A percentile compares a stretch with the other conserved stretches of the same genome.
phyloP scores from a whole-genome alignment of 176 grass and related monocot genomes.

The Oropetium thomaeum region DNA sequence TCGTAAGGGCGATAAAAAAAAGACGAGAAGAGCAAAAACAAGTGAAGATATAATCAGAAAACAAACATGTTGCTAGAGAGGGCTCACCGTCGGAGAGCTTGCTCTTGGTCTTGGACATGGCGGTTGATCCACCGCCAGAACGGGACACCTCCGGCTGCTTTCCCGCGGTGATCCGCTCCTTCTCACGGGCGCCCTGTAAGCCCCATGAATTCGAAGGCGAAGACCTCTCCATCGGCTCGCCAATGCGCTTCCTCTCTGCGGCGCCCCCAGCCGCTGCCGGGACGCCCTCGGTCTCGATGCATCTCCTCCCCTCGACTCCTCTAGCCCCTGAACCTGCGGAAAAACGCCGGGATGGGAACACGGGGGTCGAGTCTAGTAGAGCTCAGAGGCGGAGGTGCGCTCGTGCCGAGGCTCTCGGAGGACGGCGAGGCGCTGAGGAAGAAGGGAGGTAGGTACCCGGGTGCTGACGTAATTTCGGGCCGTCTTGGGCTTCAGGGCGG shows the following conservation, averaged over 20 bases:
- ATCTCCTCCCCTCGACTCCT: conserved; percentile 30
- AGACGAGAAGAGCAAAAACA: neutral
- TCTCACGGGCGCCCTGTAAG: conserved; percentile 35
- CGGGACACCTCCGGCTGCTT: conserved; percentile 50
- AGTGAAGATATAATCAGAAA: neutral
- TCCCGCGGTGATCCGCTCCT: conserved; percentile 45
- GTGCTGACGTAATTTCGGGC: neutral
- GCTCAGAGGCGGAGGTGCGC: neutral
- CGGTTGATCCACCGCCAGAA: conserved; percentile 34
- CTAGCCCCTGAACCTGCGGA: neutral
- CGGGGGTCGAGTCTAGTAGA: neutral
- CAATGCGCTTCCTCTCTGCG: conserved; percentile 54
- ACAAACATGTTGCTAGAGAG: conserved; percentile 1
- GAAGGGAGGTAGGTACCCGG: neutral
- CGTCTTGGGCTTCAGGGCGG: neutral
- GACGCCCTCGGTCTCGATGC: conserved; percentile 43
- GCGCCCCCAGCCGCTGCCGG: conserved; percentile 21
- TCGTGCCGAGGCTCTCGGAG: conserved; percentile 12
- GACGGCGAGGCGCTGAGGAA: neutral
- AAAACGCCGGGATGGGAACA: neutral
- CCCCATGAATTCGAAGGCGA: conserved; percentile 51
- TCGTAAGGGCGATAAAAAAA: neutral
- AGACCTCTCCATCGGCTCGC: conserved; percentile 57
- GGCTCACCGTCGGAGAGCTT: conserved; percentile 48
- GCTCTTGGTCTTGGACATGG: conserved; percentile 48